These are phyloP conservation scores for Tetrapyrgos nigripes DNA, from an alignment of 1,284 basidiomycete genomes.

Conservation along the genomic window DNA sequence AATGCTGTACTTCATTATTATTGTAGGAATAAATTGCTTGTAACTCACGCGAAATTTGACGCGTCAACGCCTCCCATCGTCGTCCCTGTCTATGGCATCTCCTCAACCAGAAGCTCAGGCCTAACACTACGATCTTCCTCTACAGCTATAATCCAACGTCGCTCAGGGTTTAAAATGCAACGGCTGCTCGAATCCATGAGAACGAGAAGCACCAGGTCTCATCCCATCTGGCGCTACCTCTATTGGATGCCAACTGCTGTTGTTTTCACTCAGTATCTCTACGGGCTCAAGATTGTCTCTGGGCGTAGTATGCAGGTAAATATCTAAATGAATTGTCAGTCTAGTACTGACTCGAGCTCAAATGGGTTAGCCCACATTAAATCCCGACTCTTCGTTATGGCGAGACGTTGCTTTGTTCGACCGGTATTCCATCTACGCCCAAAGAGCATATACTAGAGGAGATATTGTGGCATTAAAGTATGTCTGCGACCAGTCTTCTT, in stretches of 20 bases:
- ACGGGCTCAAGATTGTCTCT: constrained; percentile 58
- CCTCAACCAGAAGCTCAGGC: no score
- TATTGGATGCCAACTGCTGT: constrained; percentile 66
- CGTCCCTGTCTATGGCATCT: no score
- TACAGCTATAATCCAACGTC: not conserved
- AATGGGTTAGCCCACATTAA: constrained; percentile 69
- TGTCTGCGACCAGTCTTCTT: constrained; percentile 20
- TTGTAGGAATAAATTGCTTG: no score
- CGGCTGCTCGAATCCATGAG: not conserved
- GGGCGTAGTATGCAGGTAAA: constrained; percentile 81
- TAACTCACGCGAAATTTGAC: no score
- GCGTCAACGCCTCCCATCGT: no score
- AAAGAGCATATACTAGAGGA: constrained; percentile 51
- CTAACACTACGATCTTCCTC: no score
- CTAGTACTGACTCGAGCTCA: not conserved
- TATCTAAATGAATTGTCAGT: not conserved
- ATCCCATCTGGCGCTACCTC: constrained; percentile 27
- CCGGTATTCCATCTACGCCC: constrained; percentile 48
- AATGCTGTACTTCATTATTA: not conserved
- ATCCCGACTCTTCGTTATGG: constrained; percentile 68
- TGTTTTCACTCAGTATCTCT: constrained; percentile 57
- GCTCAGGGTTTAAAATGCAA: no score
- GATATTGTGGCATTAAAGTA: constrained; percentile 73
- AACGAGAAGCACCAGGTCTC: not conserved
- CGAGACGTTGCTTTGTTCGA: constrained; percentile 72